Evolutionary conservation across 2,329 filamentous ascomycete species (phyloP), one percentile per base, ranked within the genome.

Genomic region (Epichloe gansuensis): DNA sequence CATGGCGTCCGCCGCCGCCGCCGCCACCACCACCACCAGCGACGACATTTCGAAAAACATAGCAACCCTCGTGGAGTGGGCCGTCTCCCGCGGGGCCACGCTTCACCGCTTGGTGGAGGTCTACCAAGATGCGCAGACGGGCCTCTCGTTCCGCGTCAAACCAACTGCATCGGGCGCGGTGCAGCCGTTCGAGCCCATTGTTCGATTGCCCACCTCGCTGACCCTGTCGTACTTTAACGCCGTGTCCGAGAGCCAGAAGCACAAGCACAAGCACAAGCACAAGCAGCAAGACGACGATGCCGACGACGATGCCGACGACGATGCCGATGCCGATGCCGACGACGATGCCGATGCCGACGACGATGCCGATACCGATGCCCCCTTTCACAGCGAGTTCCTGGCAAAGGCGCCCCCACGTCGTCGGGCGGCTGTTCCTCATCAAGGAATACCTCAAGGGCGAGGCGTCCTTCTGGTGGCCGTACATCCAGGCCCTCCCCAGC

Each of bases 351-450:
- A 13, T 9, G 43, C 25, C 34, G 46, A 35, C 17, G 17, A n/a
- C 4, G 46, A 23, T 12, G 4, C 15, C 13, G 28, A 13, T 23
- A 31, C 8, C 17, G 8, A 5, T 1, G 7, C 12, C 25, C 38
- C 48, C 55, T 78, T 86, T 46, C 75, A 79, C 0, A 48, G 58
- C 0, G 61, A 62, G 1, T 81, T 86, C 57, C 65, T 85, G 46
- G 59, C 70, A 1, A 60, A 62, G 4, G 65, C 75, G 2, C 75
- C 76, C 1, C 0, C 77, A 86, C 58, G 78, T 86, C 53, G 67
- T 83, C 48, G 76, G 80, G 8, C 76, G 83, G 4, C 85, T 88
- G 66, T 84, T 86, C 57, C 72, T 90, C 5, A 74, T 86, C 62
- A 79, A 83, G 55, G 80, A 90, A 63, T 82, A 81, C 61, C 70